Percentiles rank a stretch among this genome's conserved stretches.
Conservation (phyloP, 83 land plant genomes). For the Picea abies region DNA sequence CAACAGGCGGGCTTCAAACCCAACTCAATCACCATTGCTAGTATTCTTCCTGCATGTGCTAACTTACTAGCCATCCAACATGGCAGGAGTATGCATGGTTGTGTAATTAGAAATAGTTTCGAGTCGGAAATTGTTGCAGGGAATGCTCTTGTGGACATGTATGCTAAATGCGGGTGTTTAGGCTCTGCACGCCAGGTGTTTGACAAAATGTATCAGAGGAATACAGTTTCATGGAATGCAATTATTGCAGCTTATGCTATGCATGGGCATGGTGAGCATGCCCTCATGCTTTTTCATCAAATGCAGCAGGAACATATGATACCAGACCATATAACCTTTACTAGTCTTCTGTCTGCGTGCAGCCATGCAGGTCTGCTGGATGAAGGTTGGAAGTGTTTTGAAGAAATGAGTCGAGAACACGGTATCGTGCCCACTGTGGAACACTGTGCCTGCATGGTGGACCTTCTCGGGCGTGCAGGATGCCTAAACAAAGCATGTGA, state of each 20-base stretch:
- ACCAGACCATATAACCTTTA: slow-evolving; percentile 35
- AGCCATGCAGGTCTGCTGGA: slow-evolving; percentile 3
- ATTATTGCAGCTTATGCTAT: slow-evolving; percentile 47
- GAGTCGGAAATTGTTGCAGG: slow-evolving; percentile 32
- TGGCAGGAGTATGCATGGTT: slow-evolving; percentile 44
- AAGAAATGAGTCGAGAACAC: neutral
- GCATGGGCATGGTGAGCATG: slow-evolving; percentile 30
- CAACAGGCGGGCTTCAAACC: slow-evolving; percentile 20
- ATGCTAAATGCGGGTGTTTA: slow-evolving; percentile 26
- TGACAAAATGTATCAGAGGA: slow-evolving; percentile 28
- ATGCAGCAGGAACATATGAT: slow-evolving; percentile 30
- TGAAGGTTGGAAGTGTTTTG: slow-evolving; percentile 2
- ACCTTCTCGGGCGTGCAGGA: slow-evolving; percentile 8
- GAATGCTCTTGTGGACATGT: slow-evolving; percentile 38
- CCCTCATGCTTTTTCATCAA: slow-evolving; percentile 34
- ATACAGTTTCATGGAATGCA: slow-evolving; percentile 48
- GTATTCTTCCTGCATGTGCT: slow-evolving; percentile 44
- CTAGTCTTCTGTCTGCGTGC: slow-evolving; percentile 36
- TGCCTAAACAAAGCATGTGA: neutral
- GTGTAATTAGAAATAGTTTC: slow-evolving; percentile 33
- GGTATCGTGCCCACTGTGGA: neutral
- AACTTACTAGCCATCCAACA: slow-evolving; percentile 14
- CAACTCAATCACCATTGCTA: slow-evolving; percentile 39
- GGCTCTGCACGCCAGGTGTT: slow-evolving; percentile 26
- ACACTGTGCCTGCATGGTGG: slow-evolving; percentile 14